Conservation (phyloP, 352 stramenopile genomes). For the Thalassiosira tumida region DNA sequence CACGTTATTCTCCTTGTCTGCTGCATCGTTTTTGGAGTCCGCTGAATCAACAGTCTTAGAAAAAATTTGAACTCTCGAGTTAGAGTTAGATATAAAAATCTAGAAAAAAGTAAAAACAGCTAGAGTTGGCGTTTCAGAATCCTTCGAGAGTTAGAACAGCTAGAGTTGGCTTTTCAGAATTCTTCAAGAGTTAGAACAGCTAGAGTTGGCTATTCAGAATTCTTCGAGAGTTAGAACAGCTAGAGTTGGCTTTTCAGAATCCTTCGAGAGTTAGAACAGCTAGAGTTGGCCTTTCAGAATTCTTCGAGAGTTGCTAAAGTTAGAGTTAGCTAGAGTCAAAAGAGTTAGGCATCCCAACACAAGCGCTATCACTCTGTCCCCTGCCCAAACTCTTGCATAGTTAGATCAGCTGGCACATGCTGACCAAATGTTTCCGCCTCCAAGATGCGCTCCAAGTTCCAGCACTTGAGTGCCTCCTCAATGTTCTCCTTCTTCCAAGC, state of each 20-base stretch:
- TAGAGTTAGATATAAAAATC: neutral
- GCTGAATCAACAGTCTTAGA: too few relatives aligned
- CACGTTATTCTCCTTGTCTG: too few relatives aligned
- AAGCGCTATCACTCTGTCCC: neutral
- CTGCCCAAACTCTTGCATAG: neutral
- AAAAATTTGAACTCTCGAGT: neutral
- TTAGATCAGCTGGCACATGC: neutral
- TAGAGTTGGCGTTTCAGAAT: neutral
- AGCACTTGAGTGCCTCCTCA: neutral
- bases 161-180: neutral
- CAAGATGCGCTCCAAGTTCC: neutral
- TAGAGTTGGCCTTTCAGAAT: neutral
- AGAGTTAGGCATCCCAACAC: neutral
- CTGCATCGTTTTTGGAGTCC: too few relatives aligned
- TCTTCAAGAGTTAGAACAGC: neutral
- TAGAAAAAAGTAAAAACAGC: neutral
- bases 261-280: neutral
- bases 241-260: neutral
- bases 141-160: neutral
- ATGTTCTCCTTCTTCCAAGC: constrained; percentile 13
- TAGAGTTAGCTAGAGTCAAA: constrained; percentile 1
- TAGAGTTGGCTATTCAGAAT: neutral
- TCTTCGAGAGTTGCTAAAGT: neutral
- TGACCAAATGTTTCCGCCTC: constrained; percentile 2
- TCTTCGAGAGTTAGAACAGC: neutral